Conservation (phyloP, 108 stramenopile species). For the Schizochytrium sp. region DNA sequence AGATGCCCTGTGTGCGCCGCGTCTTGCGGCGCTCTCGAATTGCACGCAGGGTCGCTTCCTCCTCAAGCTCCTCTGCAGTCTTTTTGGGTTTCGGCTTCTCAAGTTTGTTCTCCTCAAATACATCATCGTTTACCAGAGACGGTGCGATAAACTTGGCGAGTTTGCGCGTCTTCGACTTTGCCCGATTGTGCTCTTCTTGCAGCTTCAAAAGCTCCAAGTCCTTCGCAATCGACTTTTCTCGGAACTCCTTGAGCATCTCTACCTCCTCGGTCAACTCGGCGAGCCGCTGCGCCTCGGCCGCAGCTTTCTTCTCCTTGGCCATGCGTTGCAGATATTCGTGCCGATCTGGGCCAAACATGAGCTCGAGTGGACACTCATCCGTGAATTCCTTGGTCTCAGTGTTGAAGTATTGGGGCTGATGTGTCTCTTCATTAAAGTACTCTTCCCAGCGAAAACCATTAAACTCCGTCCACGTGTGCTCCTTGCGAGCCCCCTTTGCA, state of each 20-base stretch:
- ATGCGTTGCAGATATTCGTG: neutral
- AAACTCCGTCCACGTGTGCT: neutral
- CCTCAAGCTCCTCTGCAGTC: neutral
- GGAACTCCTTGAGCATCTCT: neutral
- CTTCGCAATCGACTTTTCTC: neutral
- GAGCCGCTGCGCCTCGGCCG: neutral
- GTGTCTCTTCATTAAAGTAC: neutral
- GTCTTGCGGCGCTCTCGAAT: neutral
- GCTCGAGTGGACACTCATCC: neutral
- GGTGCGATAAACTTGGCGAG: neutral
- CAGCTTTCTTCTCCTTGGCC: neutral
- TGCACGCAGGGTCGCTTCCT: neutral
- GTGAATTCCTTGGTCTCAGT: neutral
- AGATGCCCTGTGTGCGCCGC: neutral
- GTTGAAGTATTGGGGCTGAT: neutral
- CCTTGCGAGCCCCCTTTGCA: neutral
- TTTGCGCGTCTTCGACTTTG: neutral
- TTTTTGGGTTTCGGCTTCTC: neutral
- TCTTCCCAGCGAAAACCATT: slow-evolving; percentile 7
- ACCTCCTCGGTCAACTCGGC: neutral
- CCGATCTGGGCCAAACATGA: slow-evolving; percentile 9
- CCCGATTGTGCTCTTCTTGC: neutral
- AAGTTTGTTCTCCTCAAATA: neutral
- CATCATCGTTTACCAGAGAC: neutral
- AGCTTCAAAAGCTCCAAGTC: neutral